A percentile compares a stretch with the other conserved stretches of the same genome.
Evolutionary conservation across 163 green algal genomes (phyloP).

Genomic region (Scenedesmus sp.): DNA sequence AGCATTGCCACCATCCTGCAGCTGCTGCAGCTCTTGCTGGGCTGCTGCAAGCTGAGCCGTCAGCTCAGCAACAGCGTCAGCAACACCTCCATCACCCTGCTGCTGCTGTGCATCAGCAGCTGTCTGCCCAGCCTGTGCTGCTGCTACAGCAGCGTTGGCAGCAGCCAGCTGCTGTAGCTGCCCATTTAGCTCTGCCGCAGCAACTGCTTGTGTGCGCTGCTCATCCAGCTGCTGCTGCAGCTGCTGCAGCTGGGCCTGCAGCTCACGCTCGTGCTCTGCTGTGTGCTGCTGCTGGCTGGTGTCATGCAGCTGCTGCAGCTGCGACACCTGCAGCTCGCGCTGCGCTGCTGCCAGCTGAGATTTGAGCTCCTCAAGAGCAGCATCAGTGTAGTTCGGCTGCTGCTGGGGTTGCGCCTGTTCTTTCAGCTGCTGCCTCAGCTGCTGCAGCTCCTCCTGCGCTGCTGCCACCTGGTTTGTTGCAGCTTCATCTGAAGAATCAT

Average conservation of each 20-base stretch:
- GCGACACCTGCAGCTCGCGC: background rate
- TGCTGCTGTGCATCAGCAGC: background rate
- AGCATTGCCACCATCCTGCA: background rate
- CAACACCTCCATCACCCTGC: background rate
- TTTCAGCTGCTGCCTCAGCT: background rate
- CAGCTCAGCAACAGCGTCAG: background rate
- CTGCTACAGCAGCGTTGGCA: background rate
- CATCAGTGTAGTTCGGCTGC: background rate
- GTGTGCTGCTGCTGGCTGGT: conserved; percentile 13
- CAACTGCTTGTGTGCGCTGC: conserved; percentile 1
- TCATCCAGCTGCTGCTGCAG: conserved; percentile 40
- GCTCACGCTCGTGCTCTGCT: background rate
- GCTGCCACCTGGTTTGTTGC: background rate
- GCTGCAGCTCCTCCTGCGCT: conserved; percentile 3
- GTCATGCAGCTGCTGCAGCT: background rate
- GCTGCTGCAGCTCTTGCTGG: conserved; percentile 21
- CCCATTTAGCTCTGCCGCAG: background rate
- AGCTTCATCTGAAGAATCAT: background rate
- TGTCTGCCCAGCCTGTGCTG: background rate
- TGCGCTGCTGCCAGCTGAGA: background rate
- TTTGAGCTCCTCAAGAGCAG: background rate
- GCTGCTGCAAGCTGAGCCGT: background rate
- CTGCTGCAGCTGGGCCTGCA: background rate
- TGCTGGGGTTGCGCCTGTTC: background rate
- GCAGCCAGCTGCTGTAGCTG: conserved; percentile 12